Percentiles rank a stretch among this genome's conserved stretches.
These are phyloP conservation scores for Aschersonia sp. DNA, from an alignment of 2,329 filamentous ascomycete species.

Conservation along the genomic window DNA sequence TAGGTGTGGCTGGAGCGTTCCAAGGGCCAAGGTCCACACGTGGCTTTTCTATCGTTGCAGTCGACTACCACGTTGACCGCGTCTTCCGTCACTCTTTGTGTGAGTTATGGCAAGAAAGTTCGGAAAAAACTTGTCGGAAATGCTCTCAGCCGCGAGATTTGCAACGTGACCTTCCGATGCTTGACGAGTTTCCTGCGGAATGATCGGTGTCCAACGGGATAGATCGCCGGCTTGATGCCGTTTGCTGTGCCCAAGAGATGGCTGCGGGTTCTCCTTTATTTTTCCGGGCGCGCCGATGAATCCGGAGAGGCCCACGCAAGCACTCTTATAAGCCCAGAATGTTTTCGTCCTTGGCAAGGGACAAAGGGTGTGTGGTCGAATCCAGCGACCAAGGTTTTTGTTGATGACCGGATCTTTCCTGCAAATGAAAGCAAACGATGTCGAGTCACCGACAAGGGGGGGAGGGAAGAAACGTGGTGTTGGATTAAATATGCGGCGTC, in stretches of 20 bases:
- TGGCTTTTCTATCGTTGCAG: slow-evolving; percentile 1
- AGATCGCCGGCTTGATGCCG: neutral
- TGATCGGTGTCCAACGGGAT: neutral
- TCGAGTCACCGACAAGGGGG: no score
- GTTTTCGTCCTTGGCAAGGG: no score
- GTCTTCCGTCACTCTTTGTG: neutral
- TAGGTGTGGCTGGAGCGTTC: slow-evolving; percentile 5
- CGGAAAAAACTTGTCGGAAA: no score
- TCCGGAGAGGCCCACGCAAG: neutral
- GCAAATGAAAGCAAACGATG: no score
- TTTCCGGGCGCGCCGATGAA: neutral
- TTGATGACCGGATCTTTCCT: no score
- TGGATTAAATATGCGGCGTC: no score
- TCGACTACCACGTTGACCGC: neutral
- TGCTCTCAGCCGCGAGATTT: neutral
- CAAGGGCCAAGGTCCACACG: slow-evolving; percentile 2
- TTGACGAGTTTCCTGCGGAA: neutral
- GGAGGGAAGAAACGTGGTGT: no score
- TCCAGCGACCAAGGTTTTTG: no score
- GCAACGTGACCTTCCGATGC: neutral
- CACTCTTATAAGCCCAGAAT: no score
- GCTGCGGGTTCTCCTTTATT: neutral
- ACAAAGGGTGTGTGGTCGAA: no score
- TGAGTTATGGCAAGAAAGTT: no score
- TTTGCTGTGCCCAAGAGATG: neutral